Conservation (phyloP, 768 basidiomycete species). For the Collybia sordida region DNA sequence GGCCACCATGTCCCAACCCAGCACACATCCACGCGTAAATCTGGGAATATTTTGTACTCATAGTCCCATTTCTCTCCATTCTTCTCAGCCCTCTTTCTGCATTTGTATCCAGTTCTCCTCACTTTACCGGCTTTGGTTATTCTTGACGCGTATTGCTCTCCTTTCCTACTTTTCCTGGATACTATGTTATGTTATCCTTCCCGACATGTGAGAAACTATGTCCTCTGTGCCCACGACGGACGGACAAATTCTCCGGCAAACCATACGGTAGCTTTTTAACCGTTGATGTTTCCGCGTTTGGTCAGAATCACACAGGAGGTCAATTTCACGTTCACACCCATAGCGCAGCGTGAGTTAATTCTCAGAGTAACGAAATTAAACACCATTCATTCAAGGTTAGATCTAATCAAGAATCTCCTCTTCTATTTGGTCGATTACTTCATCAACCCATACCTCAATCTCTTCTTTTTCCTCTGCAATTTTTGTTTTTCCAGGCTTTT, state of each 20-base stretch:
- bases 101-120: no score
- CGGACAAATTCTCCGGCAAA: conserved; percentile 11
- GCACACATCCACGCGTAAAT: conserved; percentile 16
- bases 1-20: conserved; percentile 8
- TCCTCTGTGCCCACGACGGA: conserved; percentile 2
- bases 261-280: conserved; percentile 13
- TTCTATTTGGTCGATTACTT: conserved; percentile 89
- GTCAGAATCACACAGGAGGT: conserved; percentile 6
- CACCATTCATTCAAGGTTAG: neutral
- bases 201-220: conserved; percentile 7
- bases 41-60: no score
- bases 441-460: conserved; percentile 93
- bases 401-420: conserved; percentile 64
- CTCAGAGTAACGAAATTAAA: conserved; percentile 9
- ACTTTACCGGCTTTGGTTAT: neutral
- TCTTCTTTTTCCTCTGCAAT: conserved; percentile 66
- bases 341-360: conserved; percentile 9
- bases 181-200: neutral
- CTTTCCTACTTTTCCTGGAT: conserved; percentile 2
- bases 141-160: neutral
- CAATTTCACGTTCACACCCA: conserved; percentile 11
- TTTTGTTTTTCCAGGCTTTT: conserved; percentile 10
- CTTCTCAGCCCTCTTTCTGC: no score
- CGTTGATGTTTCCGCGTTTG: conserved; percentile 17
- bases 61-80: no score